phyloP scores from a whole-genome alignment of 2,329 filamentous ascomycete species.

The Penicillium sp. region DNA sequence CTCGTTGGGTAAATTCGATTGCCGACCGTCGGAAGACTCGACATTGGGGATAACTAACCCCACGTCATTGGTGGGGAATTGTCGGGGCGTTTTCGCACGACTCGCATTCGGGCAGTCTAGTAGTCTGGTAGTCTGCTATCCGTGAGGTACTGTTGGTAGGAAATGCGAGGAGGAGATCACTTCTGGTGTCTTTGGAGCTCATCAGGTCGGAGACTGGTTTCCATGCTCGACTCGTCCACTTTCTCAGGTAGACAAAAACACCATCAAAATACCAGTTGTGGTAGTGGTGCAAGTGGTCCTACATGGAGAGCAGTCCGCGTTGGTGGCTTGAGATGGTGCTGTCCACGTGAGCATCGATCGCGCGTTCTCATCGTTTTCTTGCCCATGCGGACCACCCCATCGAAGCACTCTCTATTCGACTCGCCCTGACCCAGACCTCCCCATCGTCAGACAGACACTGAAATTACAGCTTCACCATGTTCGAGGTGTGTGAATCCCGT shows the following conservation, averaged over 20 bases:
- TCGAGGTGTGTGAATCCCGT: constrained; percentile 20
- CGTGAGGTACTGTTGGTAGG: too few relatives aligned
- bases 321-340: neutral
- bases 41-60: constrained; percentile 1
- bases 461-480: constrained; percentile 15
- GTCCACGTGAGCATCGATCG: constrained; percentile 10
- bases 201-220: neutral
- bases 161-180: too few relatives aligned
- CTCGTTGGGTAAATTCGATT: constrained; percentile 16
- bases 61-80: constrained; percentile 23
- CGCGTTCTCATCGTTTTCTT: neutral
- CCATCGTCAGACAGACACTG: neutral
- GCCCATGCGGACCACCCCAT: constrained; percentile 1
- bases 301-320: neutral
- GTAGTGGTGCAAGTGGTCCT: neutral
- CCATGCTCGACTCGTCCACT: neutral
- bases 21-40: constrained; percentile 12
- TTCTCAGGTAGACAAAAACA: too few relatives aligned
- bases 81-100: constrained; percentile 3
- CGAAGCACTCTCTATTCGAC: neutral
- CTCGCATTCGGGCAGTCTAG: neutral
- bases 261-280: neutral
- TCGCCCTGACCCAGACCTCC: neutral
- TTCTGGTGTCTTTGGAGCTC: too few relatives aligned
- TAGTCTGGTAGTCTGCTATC: too few relatives aligned